Percentiles rank a stretch among this genome's conserved stretches.
Evolutionary conservation across 768 basidiomycete genomes (phyloP).

Genomic region (Hericium coralloides): DNA sequence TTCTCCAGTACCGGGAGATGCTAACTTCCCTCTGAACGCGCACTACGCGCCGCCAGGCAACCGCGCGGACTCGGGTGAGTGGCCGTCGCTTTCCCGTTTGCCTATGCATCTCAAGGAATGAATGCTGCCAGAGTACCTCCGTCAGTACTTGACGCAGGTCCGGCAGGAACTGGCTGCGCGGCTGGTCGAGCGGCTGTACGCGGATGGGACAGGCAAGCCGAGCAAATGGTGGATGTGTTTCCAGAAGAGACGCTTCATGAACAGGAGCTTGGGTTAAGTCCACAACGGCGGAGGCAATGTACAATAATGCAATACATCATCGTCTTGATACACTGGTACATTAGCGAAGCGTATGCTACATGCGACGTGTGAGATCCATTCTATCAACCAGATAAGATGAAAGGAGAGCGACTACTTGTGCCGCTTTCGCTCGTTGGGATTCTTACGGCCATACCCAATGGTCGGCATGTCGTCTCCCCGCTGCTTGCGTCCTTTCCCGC

Average conservation of each 20-base stretch:
- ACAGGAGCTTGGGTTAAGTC: slow-evolving; percentile 68
- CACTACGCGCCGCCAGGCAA: slow-evolving; percentile 79
- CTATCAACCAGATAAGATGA: background rate
- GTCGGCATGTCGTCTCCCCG: slow-evolving; percentile 62
- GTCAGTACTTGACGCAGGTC: slow-evolving; percentile 86
- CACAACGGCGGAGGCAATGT: slow-evolving; percentile 6
- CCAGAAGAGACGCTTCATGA: slow-evolving; percentile 96
- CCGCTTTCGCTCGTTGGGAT: slow-evolving; percentile 76
- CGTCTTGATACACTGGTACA: background rate
- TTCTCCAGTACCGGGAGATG: slow-evolving; percentile 93
- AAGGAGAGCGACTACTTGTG: slow-evolving; percentile 30
- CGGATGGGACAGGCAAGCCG: slow-evolving; percentile 87
- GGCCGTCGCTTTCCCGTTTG: background rate
- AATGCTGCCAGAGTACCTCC: slow-evolving; percentile 62
- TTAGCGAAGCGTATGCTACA: background rate
- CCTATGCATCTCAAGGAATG: background rate
- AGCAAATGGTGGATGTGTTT: slow-evolving; percentile 99
- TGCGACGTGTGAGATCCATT: background rate
- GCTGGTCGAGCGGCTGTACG: slow-evolving; percentile 82
- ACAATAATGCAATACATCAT: slow-evolving; percentile 16
- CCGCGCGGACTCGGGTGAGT: slow-evolving; percentile 73
- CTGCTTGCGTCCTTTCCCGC: slow-evolving; percentile 62
- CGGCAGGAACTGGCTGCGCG: slow-evolving; percentile 88
- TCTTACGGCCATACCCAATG: slow-evolving; percentile 81
- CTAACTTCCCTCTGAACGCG: slow-evolving; percentile 86